Evolutionary conservation across 2,329 filamentous ascomycete species (phyloP), one percentile per base, ranked within the genome.

Genomic region (Penicillium sp.): DNA sequence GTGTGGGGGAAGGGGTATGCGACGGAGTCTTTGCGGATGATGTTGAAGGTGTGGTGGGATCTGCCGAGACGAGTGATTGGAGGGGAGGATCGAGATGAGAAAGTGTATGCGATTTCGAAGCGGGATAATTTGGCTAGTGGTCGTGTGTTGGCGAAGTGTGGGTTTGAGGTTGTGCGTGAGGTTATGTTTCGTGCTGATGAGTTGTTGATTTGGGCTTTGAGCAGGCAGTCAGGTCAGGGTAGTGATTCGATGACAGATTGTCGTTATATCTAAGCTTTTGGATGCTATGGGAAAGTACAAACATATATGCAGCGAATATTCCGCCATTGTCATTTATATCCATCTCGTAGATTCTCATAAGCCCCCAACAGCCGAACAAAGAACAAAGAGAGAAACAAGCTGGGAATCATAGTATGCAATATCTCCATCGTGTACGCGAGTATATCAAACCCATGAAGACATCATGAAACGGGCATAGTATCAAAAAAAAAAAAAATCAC

Each of bases 1-100:
- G 29, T 27, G 8, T 59, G 56, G 56, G 48, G 50, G 0, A 56
- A 51, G 13, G 56, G 55, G n/a, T 52, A 46, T 14, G 54, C 54
- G 6, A 59, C 55, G 2, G 56, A 59, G 16, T 49, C 55, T 8
- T 31, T 59, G 27, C 30, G 35, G 2, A 28, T 51, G 34, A 17
- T 57, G 32, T 25, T 56, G 15, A 47, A 48, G 26, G 37, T 47
- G 35, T 59, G 56, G 56, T 59, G 56, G 52, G 31, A 36, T 3
- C 27, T 58, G 8, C 45, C 44, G 3, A 29, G 49, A 10, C 27
- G 32, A 4, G 30, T 12, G 2, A 8, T 13, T 12, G 14, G 30
- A 16, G 14, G 12, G 3, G 32, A 16, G 18, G 13, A 10, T 5
- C 4, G 3, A 1, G n/a, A 36, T 1, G 37, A 23, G 3, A 34